Base-by-base conservation (phyloP, 495 filamentous ascomycete species). In the Diplogelasinospora grovesii region DNA sequence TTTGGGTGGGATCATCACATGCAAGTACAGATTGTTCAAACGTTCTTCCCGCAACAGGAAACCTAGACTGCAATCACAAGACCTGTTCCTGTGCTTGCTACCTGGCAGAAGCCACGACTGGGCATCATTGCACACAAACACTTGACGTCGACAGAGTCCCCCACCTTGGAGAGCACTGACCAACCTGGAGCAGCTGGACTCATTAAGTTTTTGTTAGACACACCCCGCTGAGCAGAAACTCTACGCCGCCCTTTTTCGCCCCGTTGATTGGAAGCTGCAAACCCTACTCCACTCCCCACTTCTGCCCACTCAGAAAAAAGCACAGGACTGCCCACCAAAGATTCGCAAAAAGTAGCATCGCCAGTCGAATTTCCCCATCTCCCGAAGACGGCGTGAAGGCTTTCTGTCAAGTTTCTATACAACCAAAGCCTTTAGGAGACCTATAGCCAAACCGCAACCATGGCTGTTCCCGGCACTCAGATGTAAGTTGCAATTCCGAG, bases 401-500 rank as follows among this genome's bases (percentile, higher is more conserved):
- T 53, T 43, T 41, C 47, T 39, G 37, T 47, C 51, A 58, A 57
- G 47, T 45, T 50, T 45, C 52, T 53, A 28, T 43, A 50, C 52
- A 46, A 54, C 49, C 48, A 43, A 47, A 52, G 35, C 45, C 41
- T 43, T 34, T 45, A 43, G 44, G 34, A 46, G 22, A 26, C 45
- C 48, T 43, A 57, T 28, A 45, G 54, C 55, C 54, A 51, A 54
- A 60, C 44, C 54, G 65, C 61, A 68, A 70, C 37, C 53, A 73
- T 73, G 69, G 66, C 69, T 57, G 57, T 58, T 54, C 63, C 66
- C 43, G 68, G 69, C 46, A 57, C 68, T 54, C 69, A 73, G 53
- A 73, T 73, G 75, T 79, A 57, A 75, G 75, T 70, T 37, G 14
- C 25, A 8, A 30, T 14, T 11, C 13, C 15, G 11, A 22, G 22